Percentiles rank a stretch among this genome's conserved stretches.
These are phyloP conservation scores for Exophiala lecanii-corni DNA, from an alignment of 2,329 filamentous ascomycete species.

Conservation along the genomic window DNA sequence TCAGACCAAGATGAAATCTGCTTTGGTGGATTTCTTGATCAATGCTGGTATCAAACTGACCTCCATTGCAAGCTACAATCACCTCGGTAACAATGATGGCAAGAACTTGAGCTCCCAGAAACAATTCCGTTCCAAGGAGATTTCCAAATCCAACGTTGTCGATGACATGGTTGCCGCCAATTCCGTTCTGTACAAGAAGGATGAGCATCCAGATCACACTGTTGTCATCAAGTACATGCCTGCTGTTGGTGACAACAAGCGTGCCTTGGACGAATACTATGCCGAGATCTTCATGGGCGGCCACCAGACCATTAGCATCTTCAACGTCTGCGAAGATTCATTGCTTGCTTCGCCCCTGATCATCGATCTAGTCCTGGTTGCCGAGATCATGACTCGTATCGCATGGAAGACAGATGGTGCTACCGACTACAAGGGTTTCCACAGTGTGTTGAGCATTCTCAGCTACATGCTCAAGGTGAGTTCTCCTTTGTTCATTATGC, in stretches of 20 bases:
- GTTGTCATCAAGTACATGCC: constrained; percentile 99
- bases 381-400: constrained; percentile 98
- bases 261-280: constrained; percentile 97
- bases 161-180: constrained; percentile 99
- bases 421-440: constrained; percentile 80
- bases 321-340: constrained; percentile 99
- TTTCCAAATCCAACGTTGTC: constrained; percentile 98
- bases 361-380: constrained; percentile 87
- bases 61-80: constrained; percentile 98
- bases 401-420: constrained; percentile 70
- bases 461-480: constrained; percentile 90
- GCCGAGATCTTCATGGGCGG: constrained; percentile 98
- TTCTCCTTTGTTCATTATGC: neutral
- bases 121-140: constrained; percentile 99
- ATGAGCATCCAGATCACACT: constrained; percentile 94
- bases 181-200: constrained; percentile 78
- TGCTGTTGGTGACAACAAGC: constrained; percentile 97
- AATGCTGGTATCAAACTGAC: constrained; percentile 98
- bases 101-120: constrained; percentile 96
- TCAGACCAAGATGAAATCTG: constrained; percentile 99
- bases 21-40: constrained; percentile 96
- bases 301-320: constrained; percentile 95
- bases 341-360: constrained; percentile 93
- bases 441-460: constrained; percentile 91
- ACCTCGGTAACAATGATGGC: constrained; percentile 98